A percentile compares a stretch with the other conserved stretches of the same genome.
Conservation (phyloP, 139 green algal genomes). For the Micromonas commoda region DNA sequence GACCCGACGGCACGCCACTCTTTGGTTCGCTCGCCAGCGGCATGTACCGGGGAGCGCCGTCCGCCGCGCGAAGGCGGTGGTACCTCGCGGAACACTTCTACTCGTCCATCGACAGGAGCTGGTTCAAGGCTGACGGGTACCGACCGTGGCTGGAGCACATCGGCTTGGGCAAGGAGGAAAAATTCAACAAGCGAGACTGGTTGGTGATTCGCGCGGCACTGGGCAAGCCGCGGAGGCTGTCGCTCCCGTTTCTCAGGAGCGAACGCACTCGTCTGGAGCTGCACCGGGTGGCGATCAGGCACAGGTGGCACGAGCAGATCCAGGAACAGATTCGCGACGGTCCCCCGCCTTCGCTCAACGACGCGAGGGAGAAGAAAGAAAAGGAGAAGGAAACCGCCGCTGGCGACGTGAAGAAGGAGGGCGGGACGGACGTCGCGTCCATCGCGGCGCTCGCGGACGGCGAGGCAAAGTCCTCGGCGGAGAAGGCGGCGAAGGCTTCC, state of each 20-base stretch:
- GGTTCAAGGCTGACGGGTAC: not conserved
- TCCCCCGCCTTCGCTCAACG: not conserved
- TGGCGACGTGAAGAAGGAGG: not conserved
- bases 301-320: not conserved
- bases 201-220: not conserved
- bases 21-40: not conserved
- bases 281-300: not conserved
- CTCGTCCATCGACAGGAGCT: not conserved
- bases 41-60: not conserved
- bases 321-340: not conserved
- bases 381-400: not conserved
- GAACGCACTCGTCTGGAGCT: not conserved
- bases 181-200: not conserved
- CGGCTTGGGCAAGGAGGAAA: not conserved
- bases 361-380: not conserved
- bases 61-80: not conserved
- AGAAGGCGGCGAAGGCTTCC: not conserved
- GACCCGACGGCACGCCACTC: not conserved
- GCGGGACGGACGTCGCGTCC: not conserved
- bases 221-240: not conserved
- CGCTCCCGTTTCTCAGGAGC: not conserved
- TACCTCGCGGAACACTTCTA: not conserved
- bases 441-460: not conserved
- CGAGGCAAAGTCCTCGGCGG: not conserved
- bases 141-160: not conserved